Conservation (phyloP, 2,329 filamentous ascomycete genomes). For the Pseudopyrenochaeta lycopersici region DNA sequence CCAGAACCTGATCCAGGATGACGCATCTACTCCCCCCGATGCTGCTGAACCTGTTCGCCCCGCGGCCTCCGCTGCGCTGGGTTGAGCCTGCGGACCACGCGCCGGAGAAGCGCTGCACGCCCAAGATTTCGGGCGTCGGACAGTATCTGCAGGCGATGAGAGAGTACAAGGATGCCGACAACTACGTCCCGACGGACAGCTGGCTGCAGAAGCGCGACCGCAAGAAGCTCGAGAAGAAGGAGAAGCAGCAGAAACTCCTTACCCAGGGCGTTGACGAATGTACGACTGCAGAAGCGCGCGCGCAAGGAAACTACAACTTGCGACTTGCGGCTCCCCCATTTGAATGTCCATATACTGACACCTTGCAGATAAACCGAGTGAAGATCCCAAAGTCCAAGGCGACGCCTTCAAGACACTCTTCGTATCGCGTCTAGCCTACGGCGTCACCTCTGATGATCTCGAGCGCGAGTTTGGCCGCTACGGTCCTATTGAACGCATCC, state of each 20-base stretch:
- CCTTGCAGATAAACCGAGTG: conserved; percentile 75
- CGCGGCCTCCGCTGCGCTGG: conserved; percentile 90
- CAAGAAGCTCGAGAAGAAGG: conserved; percentile 81
- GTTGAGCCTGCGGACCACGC: conserved; percentile 83
- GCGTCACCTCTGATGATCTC: conserved; percentile 86
- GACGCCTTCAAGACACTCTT: conserved; percentile 97
- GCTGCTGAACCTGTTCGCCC: conserved; percentile 91
- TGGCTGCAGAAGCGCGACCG: conserved; percentile 90
- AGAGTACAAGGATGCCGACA: conserved; percentile 80
- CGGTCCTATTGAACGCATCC: conserved; percentile 92
- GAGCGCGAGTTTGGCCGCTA: conserved; percentile 94
- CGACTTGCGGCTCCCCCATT: not conserved
- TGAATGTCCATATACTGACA: conserved; percentile 22
- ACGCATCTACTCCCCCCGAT: conserved; percentile 96
- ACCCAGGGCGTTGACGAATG: conserved; percentile 72
- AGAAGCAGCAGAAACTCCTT: conserved; percentile 69
- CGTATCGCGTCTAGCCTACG: conserved; percentile 88
- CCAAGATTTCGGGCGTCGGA: conserved; percentile 75
- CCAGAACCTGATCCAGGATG: conserved; percentile 65
- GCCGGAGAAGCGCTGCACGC: conserved; percentile 81
- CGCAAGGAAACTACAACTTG: not conserved
- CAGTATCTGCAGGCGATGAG: conserved; percentile 77
- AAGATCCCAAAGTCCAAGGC: conserved; percentile 88
- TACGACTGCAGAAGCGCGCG: conserved; percentile 50
- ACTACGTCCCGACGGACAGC: conserved; percentile 85